phyloP scores from a whole-genome alignment of 2,329 filamentous ascomycete species.

The Fusarium sp. region DNA sequence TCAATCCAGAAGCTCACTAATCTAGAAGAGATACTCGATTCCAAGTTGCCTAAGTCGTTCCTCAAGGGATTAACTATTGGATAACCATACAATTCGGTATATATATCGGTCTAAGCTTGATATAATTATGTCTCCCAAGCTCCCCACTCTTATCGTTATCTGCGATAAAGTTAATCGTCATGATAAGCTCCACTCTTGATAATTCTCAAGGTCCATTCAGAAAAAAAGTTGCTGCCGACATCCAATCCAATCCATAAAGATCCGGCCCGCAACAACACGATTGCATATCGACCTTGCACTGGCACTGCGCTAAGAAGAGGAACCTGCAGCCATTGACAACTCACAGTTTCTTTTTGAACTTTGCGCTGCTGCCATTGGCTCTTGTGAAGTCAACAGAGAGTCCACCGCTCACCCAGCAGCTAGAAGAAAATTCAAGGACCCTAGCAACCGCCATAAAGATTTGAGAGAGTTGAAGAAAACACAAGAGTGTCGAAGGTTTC shows the following conservation, averaged over 20 bases:
- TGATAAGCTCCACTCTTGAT: conserved; percentile 39
- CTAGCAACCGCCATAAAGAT: conserved; percentile 40
- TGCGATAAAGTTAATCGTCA: conserved; percentile 6
- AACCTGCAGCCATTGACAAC: conserved; percentile 40
- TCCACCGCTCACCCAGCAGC: conserved; percentile 31
- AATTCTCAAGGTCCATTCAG: conserved; percentile 40
- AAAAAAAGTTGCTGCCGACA: conserved; percentile 47
- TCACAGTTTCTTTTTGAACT: conserved; percentile 21
- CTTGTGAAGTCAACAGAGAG: conserved; percentile 20
- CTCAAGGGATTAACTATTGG: too few species aligned
- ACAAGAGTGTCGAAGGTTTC: conserved; percentile 9
- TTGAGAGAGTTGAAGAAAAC: conserved; percentile 30
- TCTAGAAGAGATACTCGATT: too few species aligned
- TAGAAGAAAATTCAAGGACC: conserved; percentile 39
- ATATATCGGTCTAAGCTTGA: neutral
- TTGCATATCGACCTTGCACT: conserved; percentile 41
- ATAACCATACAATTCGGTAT: too few species aligned
- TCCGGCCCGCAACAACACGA: conserved; percentile 40
- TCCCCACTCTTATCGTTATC: conserved; percentile 38
- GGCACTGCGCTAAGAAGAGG: conserved; percentile 31
- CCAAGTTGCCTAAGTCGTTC: too few species aligned
- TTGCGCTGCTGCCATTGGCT: conserved; percentile 23
- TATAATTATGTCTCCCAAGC: conserved; percentile 39
- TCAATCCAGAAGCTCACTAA: too few species aligned
- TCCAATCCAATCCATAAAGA: conserved; percentile 30